Base-by-base conservation (phyloP, 1,284 basidiomycete genomes). In the Vanrija humicola region DNA sequence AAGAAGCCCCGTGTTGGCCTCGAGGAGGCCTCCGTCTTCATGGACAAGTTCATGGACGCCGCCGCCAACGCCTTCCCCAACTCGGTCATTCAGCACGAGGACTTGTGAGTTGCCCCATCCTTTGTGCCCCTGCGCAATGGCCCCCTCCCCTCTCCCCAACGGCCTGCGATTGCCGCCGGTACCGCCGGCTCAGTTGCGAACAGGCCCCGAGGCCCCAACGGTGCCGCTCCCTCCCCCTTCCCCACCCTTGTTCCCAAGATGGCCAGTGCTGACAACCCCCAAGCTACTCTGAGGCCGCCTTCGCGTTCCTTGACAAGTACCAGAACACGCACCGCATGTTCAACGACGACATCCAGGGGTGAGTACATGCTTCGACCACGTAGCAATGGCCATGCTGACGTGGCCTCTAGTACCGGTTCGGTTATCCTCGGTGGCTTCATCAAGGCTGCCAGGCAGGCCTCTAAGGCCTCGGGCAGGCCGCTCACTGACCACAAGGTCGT, bases 1-100 rank as follows among this genome's bases (percentile, higher is more conserved):
- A 82, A 88, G 51, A 83, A 86, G 66, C 83, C 82, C 60, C 84
- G 90, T 55, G 81, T 85, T 15, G 78, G 83, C 2, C 83, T 85
- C 26, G 78, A 79, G 40, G 84, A 86, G 66, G 71, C 78, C 44
- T 61, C 81, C 46, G 86, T 82, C 57, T 93, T 96, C 74, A 89
- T 96, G 86, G 90, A 95, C 69, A 88, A 90, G 72, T 93, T 96
- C 75, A 93, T 96, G 90, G 73, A 79, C 28, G 90, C 89, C 69
- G 88, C 91, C 79, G 77, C 82, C 25, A 69, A 73, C 40, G 79
- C 82, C 46, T 90, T 87, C 80, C 92, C 93, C 1, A 87, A 89
- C 64, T 72, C 82, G 50, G 82, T 95, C 67, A 82, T 95, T 54
- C 93, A 96, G 77, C 95, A 95, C 69, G 93, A 96, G 83, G 89